Percentiles rank a stretch among this genome's conserved stretches.
These are phyloP conservation scores for Talaromyces marneffei DNA, from an alignment of 2,329 filamentous ascomycete genomes.

Conservation along the genomic window DNA sequence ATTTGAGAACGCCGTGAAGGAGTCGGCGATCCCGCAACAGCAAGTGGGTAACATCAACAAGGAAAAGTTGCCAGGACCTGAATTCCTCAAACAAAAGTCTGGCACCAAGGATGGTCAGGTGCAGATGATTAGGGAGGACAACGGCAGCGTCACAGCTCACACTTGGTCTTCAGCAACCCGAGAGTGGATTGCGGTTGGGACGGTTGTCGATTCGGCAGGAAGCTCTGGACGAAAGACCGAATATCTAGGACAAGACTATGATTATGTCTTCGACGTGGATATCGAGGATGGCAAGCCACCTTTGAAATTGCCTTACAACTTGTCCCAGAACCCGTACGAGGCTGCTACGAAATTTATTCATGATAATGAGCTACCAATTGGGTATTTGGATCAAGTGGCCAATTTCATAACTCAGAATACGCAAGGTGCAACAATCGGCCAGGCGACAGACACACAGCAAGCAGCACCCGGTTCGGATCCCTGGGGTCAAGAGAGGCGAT, in stretches of 20 bases:
- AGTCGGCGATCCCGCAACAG: slow-evolving; percentile 81
- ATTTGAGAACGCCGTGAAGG: slow-evolving; percentile 77
- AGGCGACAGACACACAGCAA: slow-evolving; percentile 43
- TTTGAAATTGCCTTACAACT: slow-evolving; percentile 88
- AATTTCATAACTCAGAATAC: slow-evolving; percentile 91
- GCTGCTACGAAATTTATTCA: slow-evolving; percentile 84
- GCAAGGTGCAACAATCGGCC: slow-evolving; percentile 75
- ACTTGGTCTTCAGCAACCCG: slow-evolving; percentile 70
- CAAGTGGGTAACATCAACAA: slow-evolving; percentile 81
- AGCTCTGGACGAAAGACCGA: slow-evolving; percentile 73
- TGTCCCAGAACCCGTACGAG: slow-evolving; percentile 88
- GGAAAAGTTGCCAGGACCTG: slow-evolving; percentile 80
- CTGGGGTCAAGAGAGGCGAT: slow-evolving; percentile 71
- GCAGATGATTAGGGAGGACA: slow-evolving; percentile 77
- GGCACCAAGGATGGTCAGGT: slow-evolving; percentile 97
- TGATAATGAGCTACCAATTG: slow-evolving; percentile 79
- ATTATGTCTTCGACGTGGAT: slow-evolving; percentile 94
- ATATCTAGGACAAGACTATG: slow-evolving; percentile 81
- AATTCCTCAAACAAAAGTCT: slow-evolving; percentile 72
- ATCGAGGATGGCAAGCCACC: slow-evolving; percentile 92
- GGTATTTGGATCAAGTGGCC: slow-evolving; percentile 84
- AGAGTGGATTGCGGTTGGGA: slow-evolving; percentile 85
- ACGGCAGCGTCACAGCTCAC: slow-evolving; percentile 79
- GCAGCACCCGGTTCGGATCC: slow-evolving; percentile 57
- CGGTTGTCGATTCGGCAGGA: slow-evolving; percentile 81